Base-by-base conservation (phyloP, 2,329 filamentous ascomycete species). In the Blumeria hordei region DNA sequence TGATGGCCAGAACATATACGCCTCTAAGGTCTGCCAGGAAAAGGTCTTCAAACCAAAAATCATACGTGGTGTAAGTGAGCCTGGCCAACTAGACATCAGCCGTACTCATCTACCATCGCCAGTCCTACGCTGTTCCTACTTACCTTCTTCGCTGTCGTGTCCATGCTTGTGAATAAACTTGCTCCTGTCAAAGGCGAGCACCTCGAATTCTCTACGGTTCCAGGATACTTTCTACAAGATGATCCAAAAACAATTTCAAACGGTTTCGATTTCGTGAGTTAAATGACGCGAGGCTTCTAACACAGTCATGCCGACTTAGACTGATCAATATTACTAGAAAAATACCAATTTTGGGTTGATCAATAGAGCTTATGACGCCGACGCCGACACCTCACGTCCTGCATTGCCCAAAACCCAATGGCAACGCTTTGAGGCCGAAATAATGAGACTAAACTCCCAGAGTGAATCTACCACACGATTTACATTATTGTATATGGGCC, bases 161-260 rank as follows among this genome's bases (percentile, higher is more conserved):
- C 21, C 21, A 28, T 28, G 21, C 21, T 28, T 28, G 21, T 28
- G 21, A 28, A 28, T 28, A 28, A 28, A 28, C 21, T 28, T 28
- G 21, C 21, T 28, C 21, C 21, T 28, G 21, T 28, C 21, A 2
- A 28, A 28, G 21, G 21, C 21, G 53, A 74, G n/a, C 55, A 61
- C 54, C 52, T 60, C 71, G 44, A 67, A 70, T 82, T 80, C 64
- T 74, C 72, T 0, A 75, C 78, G 0, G 72, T 83, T 3, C 68
- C 70, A 0, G 80, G 77, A 0, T 77, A 78, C 64, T 85, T 84
- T 60, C 67, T 76, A 28, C 81, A 85, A 62, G 80, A 83, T 62
- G 73, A 81, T 34, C 64, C 70, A 0, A 62, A 68, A 9, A 84
- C 80, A 0, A 67, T 78, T 55, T 67, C 77, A 1, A 68, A 64